These are phyloP conservation scores for Beauveria asiatica DNA, from an alignment of 2,329 filamentous ascomycete species.

Conservation along the genomic window DNA sequence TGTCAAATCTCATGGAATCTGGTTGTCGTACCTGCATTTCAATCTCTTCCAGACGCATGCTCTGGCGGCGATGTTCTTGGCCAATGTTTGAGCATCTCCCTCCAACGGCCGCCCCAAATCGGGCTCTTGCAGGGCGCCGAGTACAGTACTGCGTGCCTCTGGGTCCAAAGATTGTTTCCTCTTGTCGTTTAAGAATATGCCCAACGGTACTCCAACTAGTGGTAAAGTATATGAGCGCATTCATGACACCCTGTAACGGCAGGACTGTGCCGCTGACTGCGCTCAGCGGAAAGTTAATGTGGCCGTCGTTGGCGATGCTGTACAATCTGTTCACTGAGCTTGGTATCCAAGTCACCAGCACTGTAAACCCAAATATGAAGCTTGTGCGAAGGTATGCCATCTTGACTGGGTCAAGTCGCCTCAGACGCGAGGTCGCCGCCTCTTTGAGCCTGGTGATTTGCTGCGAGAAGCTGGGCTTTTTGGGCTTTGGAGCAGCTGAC, in stretches of 20 bases:
- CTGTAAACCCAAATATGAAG: slow-evolving; percentile 51
- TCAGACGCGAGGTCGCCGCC: slow-evolving; percentile 24
- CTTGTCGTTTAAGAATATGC: slow-evolving; percentile 18
- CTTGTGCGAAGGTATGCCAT: slow-evolving; percentile 52
- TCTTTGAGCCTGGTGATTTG: slow-evolving; percentile 15
- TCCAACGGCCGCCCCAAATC: background rate
- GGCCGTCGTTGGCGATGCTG: slow-evolving; percentile 43
- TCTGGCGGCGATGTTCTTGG: background rate
- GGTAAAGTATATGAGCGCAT: slow-evolving; percentile 65
- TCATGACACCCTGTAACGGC: slow-evolving; percentile 74
- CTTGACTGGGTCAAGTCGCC: slow-evolving; percentile 44
- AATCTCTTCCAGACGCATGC: slow-evolving; percentile 1
- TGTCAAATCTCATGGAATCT: background rate
- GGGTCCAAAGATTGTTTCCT: slow-evolving; percentile 13
- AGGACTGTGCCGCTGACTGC: slow-evolving; percentile 62
- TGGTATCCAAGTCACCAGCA: slow-evolving; percentile 53
- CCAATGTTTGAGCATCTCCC: background rate
- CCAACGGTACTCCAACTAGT: slow-evolving; percentile 43
- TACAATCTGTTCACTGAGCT: slow-evolving; percentile 68
- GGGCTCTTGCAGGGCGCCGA: background rate
- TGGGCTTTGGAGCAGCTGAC: background rate
- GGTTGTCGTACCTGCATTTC: background rate
- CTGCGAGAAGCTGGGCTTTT: background rate
- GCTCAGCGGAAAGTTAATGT: slow-evolving; percentile 54
- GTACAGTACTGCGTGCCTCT: background rate